These are phyloP conservation scores for Chaetomiaceae sp. DNA, from an alignment of 2,329 filamentous ascomycete species.

Conservation along the genomic window DNA sequence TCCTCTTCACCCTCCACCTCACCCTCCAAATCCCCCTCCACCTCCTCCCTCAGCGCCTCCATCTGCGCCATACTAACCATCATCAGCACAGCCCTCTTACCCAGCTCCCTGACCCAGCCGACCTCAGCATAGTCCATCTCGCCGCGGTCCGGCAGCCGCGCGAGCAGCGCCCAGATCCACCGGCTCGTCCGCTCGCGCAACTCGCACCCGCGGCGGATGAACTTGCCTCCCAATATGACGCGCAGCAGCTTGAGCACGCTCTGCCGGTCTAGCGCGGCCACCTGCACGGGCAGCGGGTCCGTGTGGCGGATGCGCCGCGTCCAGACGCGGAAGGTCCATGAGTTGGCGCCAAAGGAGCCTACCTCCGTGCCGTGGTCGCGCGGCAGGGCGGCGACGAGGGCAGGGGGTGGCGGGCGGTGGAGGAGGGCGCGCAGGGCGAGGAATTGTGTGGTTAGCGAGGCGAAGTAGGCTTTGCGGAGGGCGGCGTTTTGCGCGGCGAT, in stretches of 20 bases:
- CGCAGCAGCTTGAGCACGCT: constrained; percentile 63
- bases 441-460: constrained; percentile 62
- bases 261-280: constrained; percentile 62
- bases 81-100: constrained; percentile 66
- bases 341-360: constrained; percentile 47
- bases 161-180: constrained; percentile 84
- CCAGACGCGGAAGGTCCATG: constrained; percentile 50
- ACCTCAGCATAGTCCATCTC: constrained; percentile 73
- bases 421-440: constrained; percentile 58
- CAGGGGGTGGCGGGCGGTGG: constrained; percentile 48
- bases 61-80: constrained; percentile 52
- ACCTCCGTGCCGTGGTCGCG: constrained; percentile 53
- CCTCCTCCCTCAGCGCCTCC: constrained; percentile 41
- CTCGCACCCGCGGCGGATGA: constrained; percentile 55
- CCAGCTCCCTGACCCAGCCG: constrained; percentile 71
- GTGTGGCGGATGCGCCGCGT: constrained; percentile 46
- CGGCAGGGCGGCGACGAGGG: constrained; percentile 50
- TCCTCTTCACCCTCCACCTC: constrained; percentile 30
- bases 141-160: constrained; percentile 67
- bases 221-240: constrained; percentile 60
- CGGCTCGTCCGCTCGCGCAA: constrained; percentile 65
- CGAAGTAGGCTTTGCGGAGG: constrained; percentile 64
- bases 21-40: constrained; percentile 30
- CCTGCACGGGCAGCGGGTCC: constrained; percentile 55
- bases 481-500: constrained; percentile 27